phyloP scores from a whole-genome alignment of 495 filamentous ascomycete genomes.

The Penicillium maclennaniae region DNA sequence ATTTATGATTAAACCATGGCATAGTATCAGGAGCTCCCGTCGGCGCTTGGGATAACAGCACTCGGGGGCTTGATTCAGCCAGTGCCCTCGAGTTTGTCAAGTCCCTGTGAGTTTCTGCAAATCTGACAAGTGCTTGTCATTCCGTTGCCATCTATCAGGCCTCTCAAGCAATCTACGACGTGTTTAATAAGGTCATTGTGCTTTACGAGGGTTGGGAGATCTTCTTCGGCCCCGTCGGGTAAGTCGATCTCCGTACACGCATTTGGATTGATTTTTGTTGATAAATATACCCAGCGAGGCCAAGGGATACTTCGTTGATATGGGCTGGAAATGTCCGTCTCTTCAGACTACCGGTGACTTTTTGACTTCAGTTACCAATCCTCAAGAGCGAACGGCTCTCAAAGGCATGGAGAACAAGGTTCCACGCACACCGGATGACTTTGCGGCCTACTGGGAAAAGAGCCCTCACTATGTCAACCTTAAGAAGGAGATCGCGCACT shows the following conservation, averaged over 20 bases:
- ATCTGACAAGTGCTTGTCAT: conserved; percentile 68
- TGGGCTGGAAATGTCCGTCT: conserved; percentile 58
- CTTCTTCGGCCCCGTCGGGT: conserved; percentile 53
- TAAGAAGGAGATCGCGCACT: conserved; percentile 46
- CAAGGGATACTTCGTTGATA: conserved; percentile 56
- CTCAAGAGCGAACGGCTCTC: conserved; percentile 57
- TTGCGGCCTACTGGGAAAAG: conserved; percentile 58
- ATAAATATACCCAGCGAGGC: conserved; percentile 40
- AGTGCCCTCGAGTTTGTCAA: conserved; percentile 72
- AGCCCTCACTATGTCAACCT: conserved; percentile 48
- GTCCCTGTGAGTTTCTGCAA: conserved; percentile 67
- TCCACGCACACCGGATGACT: conserved; percentile 68
- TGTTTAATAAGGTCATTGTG: conserved; percentile 59
- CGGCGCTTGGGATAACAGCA: conserved; percentile 81
- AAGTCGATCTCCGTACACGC: too few species aligned
- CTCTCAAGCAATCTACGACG: conserved; percentile 74
- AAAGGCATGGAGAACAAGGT: conserved; percentile 59
- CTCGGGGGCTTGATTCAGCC: conserved; percentile 77
- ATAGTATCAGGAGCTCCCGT: conserved; percentile 65
- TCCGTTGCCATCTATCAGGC: conserved; percentile 85
- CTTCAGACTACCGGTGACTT: conserved; percentile 67
- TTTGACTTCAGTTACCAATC: conserved; percentile 67
- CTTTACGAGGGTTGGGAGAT: conserved; percentile 64
- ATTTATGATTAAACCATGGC: conserved; percentile 13
- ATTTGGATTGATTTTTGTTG: too few species aligned